These are phyloP conservation scores for Fonsecaea monophora DNA, from an alignment of 2,329 filamentous ascomycete species.

Conservation along the genomic window DNA sequence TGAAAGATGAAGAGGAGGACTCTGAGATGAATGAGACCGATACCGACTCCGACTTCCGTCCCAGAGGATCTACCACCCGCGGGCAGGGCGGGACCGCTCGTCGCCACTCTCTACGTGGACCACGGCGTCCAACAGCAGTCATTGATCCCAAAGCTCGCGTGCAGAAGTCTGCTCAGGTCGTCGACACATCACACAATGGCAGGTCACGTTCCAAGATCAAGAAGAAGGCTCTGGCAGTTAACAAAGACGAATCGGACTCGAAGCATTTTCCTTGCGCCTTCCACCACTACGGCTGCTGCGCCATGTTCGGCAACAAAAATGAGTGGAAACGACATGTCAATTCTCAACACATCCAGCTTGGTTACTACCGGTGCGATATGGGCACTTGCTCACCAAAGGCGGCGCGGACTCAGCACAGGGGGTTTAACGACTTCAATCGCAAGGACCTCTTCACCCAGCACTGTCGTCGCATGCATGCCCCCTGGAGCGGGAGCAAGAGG, in stretches of 20 bases:
- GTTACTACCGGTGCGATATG: conserved; percentile 77
- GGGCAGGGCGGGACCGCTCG: conserved; percentile 8
- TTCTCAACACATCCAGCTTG: conserved; percentile 77
- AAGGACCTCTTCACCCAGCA: conserved; percentile 93
- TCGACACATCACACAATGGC: not conserved
- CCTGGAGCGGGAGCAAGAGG: conserved; percentile 21
- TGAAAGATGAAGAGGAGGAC: conserved; percentile 26
- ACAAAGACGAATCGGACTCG: conserved; percentile 12
- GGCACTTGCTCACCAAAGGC: conserved; percentile 59
- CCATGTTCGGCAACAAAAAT: conserved; percentile 81
- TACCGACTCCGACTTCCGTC: conserved; percentile 34
- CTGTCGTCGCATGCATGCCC: conserved; percentile 77
- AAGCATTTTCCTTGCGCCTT: conserved; percentile 77
- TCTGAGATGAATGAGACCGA: conserved; percentile 17
- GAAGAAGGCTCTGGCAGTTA: conserved; percentile 17
- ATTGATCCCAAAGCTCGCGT: conserved; percentile 23
- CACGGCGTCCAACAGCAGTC: conserved; percentile 14
- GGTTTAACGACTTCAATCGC: conserved; percentile 77
- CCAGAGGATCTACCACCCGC: conserved; percentile 1
- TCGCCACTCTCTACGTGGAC: conserved; percentile 19
- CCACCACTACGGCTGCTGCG: conserved; percentile 74
- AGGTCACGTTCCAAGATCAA: conserved; percentile 26
- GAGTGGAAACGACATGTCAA: conserved; percentile 93
- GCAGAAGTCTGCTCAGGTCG: conserved; percentile 21
- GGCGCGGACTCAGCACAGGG: conserved; percentile 28